Evolutionary conservation across 192 early-diverging fungal genomes (phyloP).

Genomic region (Cetraspora pellucida): DNA sequence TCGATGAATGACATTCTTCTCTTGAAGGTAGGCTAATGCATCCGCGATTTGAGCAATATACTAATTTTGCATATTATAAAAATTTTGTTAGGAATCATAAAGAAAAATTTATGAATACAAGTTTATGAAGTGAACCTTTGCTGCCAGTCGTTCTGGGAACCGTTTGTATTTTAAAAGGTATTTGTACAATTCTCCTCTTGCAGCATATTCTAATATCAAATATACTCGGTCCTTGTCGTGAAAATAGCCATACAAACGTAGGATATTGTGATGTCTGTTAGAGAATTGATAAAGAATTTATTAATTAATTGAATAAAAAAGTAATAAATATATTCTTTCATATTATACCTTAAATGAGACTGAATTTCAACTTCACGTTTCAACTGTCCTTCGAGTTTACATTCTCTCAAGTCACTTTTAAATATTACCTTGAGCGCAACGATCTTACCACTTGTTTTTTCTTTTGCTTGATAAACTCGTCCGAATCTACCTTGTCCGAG

Average conservation of each 20-base stretch:
- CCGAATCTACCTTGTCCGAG: conserved; percentile 97
- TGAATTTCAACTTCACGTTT: conserved; percentile 96
- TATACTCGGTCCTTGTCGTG: conserved; percentile 92
- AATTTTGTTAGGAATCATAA: not conserved
- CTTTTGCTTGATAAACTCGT: conserved; percentile 88
- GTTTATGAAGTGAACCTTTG: conserved; percentile 54
- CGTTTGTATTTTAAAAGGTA: conserved; percentile 65
- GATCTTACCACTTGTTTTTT: conserved; percentile 81
- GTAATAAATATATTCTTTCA: not conserved
- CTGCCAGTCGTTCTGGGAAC: conserved; percentile 75
- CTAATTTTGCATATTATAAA: not conserved
- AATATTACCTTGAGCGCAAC: conserved; percentile 92
- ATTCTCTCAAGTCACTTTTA: conserved; percentile 76
- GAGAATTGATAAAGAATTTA: not conserved
- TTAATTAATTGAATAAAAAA: not conserved
- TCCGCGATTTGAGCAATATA: conserved; percentile 80
- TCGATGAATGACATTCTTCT: conserved; percentile 90
- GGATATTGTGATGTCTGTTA: conserved; percentile 77
- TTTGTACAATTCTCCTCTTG: conserved; percentile 90
- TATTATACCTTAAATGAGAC: conserved; percentile 57
- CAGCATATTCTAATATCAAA: conserved; percentile 95
- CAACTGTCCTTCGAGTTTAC: conserved; percentile 84
- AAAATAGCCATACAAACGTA: conserved; percentile 95
- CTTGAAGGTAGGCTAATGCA: conserved; percentile 88
- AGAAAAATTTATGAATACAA: not conserved